Conservation (phyloP, 768 basidiomycete genomes). For the Vararia minispora region DNA sequence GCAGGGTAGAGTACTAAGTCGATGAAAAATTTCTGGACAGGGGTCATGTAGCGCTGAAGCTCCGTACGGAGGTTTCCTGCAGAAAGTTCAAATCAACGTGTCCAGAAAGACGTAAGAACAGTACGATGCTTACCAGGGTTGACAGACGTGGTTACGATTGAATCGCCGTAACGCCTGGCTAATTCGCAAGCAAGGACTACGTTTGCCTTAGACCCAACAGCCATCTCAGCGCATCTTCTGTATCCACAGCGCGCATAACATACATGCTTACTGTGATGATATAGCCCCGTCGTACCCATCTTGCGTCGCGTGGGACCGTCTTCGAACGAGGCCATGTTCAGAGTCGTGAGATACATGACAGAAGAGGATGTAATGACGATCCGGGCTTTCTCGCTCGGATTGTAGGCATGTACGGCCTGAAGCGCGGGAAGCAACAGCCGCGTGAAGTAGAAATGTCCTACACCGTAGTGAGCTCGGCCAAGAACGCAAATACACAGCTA, state of each 20-base stretch:
- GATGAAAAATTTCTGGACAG: background rate
- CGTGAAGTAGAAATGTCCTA: slow-evolving; percentile 14
- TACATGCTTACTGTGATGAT: slow-evolving; percentile 7
- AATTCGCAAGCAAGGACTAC: background rate
- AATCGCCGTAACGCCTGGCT: slow-evolving; percentile 4
- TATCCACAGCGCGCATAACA: background rate
- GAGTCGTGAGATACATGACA: slow-evolving; percentile 18
- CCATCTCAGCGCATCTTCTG: background rate
- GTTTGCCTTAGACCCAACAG: slow-evolving; percentile 19
- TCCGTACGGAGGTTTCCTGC: slow-evolving; percentile 7
- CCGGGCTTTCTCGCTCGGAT: background rate
- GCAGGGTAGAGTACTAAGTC: background rate
- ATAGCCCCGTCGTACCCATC: background rate
- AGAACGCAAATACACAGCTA: no score
- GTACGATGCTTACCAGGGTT: slow-evolving; percentile 13
- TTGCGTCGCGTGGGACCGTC: slow-evolving; percentile 8
- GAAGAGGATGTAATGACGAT: background rate
- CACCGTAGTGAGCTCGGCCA: no score
- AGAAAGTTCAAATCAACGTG: background rate
- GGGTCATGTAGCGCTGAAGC: slow-evolving; percentile 3
- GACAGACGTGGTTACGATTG: slow-evolving; percentile 15
- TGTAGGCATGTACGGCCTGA: slow-evolving; percentile 13
- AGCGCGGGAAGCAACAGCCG: slow-evolving; percentile 18
- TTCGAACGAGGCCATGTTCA: slow-evolving; percentile 5
- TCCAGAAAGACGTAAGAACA: background rate